phyloP scores from a whole-genome alignment of 129 eudicot genomes.

The Flaveria trinervia region DNA sequence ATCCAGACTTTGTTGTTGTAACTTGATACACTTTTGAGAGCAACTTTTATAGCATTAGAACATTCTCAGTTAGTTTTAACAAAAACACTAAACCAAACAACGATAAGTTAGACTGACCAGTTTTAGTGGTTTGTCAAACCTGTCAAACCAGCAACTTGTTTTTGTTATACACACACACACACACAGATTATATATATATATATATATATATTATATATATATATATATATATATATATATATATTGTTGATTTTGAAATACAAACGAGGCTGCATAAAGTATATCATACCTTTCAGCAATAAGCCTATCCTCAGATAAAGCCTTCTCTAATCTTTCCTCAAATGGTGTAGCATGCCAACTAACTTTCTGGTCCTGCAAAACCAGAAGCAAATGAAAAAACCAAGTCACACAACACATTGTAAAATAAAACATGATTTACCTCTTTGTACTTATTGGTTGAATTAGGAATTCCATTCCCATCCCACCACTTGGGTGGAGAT shows the following conservation, averaged over 20 bases:
- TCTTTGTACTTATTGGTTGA: constrained; percentile 90
- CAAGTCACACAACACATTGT: background rate
- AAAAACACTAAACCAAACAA: background rate
- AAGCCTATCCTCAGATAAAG: constrained; percentile 68
- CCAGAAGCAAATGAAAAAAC: background rate
- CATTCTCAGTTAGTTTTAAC: background rate
- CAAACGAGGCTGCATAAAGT: background rate
- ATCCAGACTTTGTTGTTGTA: background rate
- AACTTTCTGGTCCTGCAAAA: constrained; percentile 86
- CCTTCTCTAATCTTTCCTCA: constrained; percentile 92
- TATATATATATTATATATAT: too few species aligned
- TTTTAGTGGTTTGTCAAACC: too few species aligned
- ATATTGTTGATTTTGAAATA: too few species aligned
- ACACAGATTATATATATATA: too few species aligned
- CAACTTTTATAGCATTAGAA: background rate
- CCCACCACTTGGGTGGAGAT: constrained; percentile 71
- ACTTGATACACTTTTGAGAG: background rate
- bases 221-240: too few species aligned
- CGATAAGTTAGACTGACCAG: background rate
- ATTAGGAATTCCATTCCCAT: constrained; percentile 87
- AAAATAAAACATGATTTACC: constrained; percentile 38
- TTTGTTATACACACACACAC: too few species aligned
- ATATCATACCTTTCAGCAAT: constrained; percentile 62
- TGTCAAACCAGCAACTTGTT: background rate
- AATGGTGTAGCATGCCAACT: constrained; percentile 97